These are phyloP conservation scores for Taiwanofungus camphoratus DNA, from an alignment of 1,284 basidiomycete species.

Conservation along the genomic window DNA sequence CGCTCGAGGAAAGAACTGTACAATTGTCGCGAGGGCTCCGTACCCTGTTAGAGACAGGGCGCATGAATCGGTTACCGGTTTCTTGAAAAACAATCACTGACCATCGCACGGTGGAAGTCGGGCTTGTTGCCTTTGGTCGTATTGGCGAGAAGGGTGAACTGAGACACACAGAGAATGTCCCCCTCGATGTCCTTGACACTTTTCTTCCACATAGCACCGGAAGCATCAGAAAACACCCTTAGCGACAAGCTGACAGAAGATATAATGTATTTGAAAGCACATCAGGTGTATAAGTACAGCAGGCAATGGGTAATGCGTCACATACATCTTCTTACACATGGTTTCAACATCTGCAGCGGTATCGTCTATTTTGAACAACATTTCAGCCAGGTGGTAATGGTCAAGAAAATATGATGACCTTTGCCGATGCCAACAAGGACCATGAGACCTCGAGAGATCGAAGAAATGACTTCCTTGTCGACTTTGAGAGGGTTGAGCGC, in stretches of 20 bases:
- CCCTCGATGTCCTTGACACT: constrained; percentile 82
- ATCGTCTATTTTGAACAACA: constrained; percentile 56
- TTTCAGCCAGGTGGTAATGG: constrained; percentile 17
- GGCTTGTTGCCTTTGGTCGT: constrained; percentile 84
- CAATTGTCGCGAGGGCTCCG: constrained; percentile 61
- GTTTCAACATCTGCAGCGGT: constrained; percentile 62
- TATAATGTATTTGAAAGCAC: constrained; percentile 2
- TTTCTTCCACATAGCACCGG: constrained; percentile 71
- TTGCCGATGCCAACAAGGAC: constrained; percentile 82
- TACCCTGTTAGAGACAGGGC: constrained; percentile 43
- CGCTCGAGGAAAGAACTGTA: constrained; percentile 71
- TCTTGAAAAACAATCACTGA: constrained; percentile 26
- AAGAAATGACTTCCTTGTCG: constrained; percentile 65
- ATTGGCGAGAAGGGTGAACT: constrained; percentile 87
- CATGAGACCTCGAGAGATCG: constrained; percentile 79
- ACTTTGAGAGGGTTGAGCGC: constrained; percentile 38
- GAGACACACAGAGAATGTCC: constrained; percentile 86
- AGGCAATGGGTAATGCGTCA: constrained; percentile 3
- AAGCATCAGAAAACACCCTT: constrained; percentile 65
- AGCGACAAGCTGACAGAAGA: constrained; percentile 50
- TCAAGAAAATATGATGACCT: constrained; percentile 40
- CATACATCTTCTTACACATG: constrained; percentile 77
- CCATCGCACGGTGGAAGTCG: constrained; percentile 91
- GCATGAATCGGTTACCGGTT: constrained; percentile 4
- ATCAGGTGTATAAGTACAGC: background rate